Conservation (phyloP, 768 basidiomycete species). For the Collybia sordida region DNA sequence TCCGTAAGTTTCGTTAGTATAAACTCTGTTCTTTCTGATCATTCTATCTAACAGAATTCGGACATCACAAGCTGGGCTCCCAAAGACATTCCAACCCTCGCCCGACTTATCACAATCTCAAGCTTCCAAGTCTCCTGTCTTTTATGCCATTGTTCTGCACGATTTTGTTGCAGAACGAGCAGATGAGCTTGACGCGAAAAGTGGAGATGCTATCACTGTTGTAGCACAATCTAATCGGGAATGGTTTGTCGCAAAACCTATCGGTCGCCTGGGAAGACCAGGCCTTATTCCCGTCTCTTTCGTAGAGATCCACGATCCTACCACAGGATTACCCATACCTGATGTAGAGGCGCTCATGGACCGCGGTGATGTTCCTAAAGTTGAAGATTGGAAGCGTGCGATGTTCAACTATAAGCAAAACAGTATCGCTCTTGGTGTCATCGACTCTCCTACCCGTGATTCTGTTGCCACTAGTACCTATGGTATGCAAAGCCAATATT, state of each 20-base stretch:
- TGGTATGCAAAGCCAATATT: slow-evolving; percentile 18
- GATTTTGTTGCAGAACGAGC: slow-evolving; percentile 95
- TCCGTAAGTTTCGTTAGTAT: slow-evolving; percentile 44
- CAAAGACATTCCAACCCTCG: slow-evolving; percentile 14
- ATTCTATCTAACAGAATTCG: slow-evolving; percentile 32
- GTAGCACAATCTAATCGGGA: slow-evolving; percentile 99
- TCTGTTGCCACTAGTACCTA: slow-evolving; percentile 46
- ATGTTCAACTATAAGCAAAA: slow-evolving; percentile 95
- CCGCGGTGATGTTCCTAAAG: slow-evolving; percentile 84
- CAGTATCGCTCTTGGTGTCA: slow-evolving; percentile 90
- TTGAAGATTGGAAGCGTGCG: slow-evolving; percentile 99
- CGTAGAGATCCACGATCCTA: slow-evolving; percentile 93
- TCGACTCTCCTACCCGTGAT: slow-evolving; percentile 58
- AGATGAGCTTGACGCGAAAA: slow-evolving; percentile 94
- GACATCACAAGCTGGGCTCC: slow-evolving; percentile 39
- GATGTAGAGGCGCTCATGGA: slow-evolving; percentile 82
- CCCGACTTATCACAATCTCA: slow-evolving; percentile 26
- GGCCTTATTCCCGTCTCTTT: slow-evolving; percentile 97
- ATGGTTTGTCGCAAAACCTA: slow-evolving; percentile 99
- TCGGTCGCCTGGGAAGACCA: slow-evolving; percentile 90
- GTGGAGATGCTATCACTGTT: slow-evolving; percentile 92
- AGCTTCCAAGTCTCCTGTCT: slow-evolving; percentile 56
- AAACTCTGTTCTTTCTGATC: slow-evolving; percentile 1
- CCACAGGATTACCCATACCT: slow-evolving; percentile 74
- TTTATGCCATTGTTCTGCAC: slow-evolving; percentile 94